A percentile compares a stretch with the other conserved stretches of the same genome.
Evolutionary conservation across 2,329 filamentous ascomycete species (phyloP).

Genomic region (Lecanoromycetidae sp.): DNA sequence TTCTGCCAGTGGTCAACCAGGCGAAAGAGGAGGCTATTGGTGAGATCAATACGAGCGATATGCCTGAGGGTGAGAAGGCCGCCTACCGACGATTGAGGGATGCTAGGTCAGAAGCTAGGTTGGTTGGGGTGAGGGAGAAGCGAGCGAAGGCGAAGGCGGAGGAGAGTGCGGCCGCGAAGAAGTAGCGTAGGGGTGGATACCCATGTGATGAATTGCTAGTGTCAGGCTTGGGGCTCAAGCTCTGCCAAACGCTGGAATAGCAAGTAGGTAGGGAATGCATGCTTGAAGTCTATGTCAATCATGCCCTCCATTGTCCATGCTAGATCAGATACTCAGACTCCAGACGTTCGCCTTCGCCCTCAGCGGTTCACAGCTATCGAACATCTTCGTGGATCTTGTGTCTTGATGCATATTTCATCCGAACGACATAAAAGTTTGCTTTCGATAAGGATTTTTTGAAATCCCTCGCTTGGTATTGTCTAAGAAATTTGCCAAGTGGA

Average conservation of each 20-base stretch:
- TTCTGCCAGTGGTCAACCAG: slow-evolving; percentile 35
- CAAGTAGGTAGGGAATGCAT: not conserved
- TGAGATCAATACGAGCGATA: slow-evolving; percentile 70
- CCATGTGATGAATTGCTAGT: no score
- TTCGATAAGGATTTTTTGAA: no score
- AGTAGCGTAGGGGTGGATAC: slow-evolving; percentile 9
- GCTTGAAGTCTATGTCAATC: not conserved
- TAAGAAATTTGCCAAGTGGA: no score
- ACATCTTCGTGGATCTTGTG: no score
- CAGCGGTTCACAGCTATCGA: no score
- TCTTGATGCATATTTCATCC: no score
- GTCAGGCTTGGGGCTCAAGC: not conserved
- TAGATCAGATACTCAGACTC: no score
- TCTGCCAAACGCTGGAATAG: not conserved
- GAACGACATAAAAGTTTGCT: no score
- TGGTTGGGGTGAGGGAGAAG: slow-evolving; percentile 82
- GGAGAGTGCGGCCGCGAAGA: slow-evolving; percentile 32
- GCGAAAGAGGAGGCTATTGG: slow-evolving; percentile 48
- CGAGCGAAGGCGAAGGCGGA: slow-evolving; percentile 71
- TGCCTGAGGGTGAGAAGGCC: slow-evolving; percentile 69
- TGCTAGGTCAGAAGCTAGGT: slow-evolving; percentile 70
- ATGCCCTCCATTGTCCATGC: not conserved
- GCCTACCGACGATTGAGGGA: slow-evolving; percentile 79
- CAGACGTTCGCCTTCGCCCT: no score
- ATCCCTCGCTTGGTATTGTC: no score